Evolutionary conservation across 1,284 basidiomycete species (phyloP), one percentile per base, ranked within the genome.

Genomic region (Tetrapyrgos nigripes): DNA sequence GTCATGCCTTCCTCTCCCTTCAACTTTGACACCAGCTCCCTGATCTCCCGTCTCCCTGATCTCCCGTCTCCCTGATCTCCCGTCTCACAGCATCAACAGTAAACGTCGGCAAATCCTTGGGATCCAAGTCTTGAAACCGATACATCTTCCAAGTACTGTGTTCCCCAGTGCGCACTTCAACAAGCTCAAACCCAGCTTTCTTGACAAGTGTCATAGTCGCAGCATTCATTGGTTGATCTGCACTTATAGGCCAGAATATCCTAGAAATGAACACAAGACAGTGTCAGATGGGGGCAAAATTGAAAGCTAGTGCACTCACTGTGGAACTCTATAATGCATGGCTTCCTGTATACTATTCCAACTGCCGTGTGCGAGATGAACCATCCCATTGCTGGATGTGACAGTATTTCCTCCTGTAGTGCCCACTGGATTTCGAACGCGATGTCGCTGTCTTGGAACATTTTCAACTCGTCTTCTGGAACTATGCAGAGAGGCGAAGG

Each of bases 81-180:
- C 33, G 43, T 54, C 27, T 44, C n/a, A 28, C 44, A 14, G 40
- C 21, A 29, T 54, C 53, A 14, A 54, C 33, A n/a, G 54, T 56
- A 29, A 56, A 56, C 8, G 24, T 45, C 26, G 53, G 53, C 19
- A 47, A 24, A 28, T n/a, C 46, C 23, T 11, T 40, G 29, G 5
- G 37, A 40, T 26, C 19, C 24, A 28, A 24, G 31, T 53, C 33
- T 14, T 58, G 24, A 45, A 10, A 52, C 3, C 44, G 19, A 19
- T 58, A 58, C 4, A 50, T 50, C 5, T n/a, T 52, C n/a, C 23
- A 19, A 13, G 52, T 54, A 1, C 53, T 46, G 4, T 19, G 4
- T 21, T 48, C 47, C 19, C 46, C 46, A 27, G 46, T 26, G 46
- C 46, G 46, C 19, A 48, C 46, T 29, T 48, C 46, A 24, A 48